phyloP scores from a whole-genome alignment of 441 rosid species.

The Pelargonium myrrhifolium region DNA sequence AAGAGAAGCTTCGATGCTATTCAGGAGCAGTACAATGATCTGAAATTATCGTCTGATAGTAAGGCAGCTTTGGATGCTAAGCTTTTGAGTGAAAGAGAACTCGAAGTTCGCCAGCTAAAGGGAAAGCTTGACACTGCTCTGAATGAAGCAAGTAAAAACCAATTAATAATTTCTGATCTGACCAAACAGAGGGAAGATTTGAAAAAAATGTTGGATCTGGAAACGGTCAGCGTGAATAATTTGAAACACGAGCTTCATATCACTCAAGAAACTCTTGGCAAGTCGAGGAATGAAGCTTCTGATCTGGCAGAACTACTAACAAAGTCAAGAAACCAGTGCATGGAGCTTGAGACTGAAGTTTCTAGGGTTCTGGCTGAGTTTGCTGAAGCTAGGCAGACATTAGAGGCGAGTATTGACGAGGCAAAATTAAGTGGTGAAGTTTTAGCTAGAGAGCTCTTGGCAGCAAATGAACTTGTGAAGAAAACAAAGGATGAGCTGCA shows the following conservation, averaged over 20 bases:
- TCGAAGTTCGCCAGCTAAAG: constrained; percentile 42
- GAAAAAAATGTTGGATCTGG: constrained; percentile 40
- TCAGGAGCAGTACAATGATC: constrained; percentile 41
- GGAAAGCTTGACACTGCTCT: constrained; percentile 42
- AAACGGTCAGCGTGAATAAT: constrained; percentile 32
- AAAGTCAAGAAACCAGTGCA: constrained; percentile 36
- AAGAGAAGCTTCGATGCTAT: constrained; percentile 36
- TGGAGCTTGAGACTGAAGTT: constrained; percentile 60
- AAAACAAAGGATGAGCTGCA: constrained; percentile 44
- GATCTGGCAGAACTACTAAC: constrained; percentile 45
- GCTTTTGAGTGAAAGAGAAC: constrained; percentile 40
- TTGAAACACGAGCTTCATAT: constrained; percentile 51
- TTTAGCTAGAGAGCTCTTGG: constrained; percentile 42
- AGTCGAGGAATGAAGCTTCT: constrained; percentile 46
- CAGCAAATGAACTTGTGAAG: constrained; percentile 42
- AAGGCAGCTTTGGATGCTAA: constrained; percentile 46
- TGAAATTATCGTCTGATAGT: constrained; percentile 52
- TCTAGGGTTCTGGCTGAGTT: constrained; percentile 42
- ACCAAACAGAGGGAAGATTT: constrained; percentile 49
- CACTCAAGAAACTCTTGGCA: constrained; percentile 41
- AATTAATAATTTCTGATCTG: constrained; percentile 35
- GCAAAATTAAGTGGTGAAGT: constrained; percentile 34
- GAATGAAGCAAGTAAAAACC: constrained; percentile 32
- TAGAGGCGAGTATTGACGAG: constrained; percentile 40
- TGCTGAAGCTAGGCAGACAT: constrained; percentile 34